phyloP scores from a whole-genome alignment of 1,284 basidiomycete genomes.

The Agroathelia rolfsii region DNA sequence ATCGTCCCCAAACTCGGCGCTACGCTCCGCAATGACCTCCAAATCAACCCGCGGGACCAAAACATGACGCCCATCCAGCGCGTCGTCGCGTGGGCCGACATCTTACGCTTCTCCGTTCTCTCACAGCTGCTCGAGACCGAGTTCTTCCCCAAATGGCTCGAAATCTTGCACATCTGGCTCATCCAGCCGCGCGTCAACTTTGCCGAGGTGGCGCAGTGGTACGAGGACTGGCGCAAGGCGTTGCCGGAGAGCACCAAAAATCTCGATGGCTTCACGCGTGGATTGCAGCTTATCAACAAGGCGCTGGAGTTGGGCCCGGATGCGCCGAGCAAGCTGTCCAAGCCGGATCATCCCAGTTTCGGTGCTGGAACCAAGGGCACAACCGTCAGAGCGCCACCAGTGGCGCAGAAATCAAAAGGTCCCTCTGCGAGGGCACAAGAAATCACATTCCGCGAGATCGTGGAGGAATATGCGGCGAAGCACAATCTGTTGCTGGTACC shows the following conservation, averaged over 20 bases:
- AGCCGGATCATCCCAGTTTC: slow-evolving; percentile 33
- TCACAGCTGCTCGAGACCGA: slow-evolving; percentile 78
- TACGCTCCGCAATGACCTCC: slow-evolving; percentile 73
- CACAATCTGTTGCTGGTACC: slow-evolving; percentile 87
- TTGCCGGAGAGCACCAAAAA: slow-evolving; percentile 65
- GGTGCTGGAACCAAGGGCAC: slow-evolving; percentile 18
- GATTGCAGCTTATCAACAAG: slow-evolving; percentile 85
- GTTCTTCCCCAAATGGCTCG: slow-evolving; percentile 96
- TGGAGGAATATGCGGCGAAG: slow-evolving; percentile 77
- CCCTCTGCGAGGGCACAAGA: slow-evolving; percentile 47
- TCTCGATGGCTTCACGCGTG: slow-evolving; percentile 68
- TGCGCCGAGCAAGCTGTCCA: slow-evolving; percentile 55
- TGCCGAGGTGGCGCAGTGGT: slow-evolving; percentile 91
- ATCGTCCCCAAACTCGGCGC: slow-evolving; percentile 84
- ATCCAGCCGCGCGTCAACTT: slow-evolving; percentile 74
- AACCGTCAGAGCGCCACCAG: slow-evolving; percentile 14
- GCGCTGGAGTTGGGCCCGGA: slow-evolving; percentile 77
- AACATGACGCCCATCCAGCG: slow-evolving; percentile 75
- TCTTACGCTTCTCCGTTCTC: slow-evolving; percentile 71
- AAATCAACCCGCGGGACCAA: slow-evolving; percentile 83
- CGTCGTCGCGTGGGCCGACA: slow-evolving; percentile 68
- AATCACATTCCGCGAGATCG: slow-evolving; percentile 86
- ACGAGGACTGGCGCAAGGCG: slow-evolving; percentile 75
- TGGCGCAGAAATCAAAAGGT: no score
- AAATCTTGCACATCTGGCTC: slow-evolving; percentile 88